Base-by-base conservation (phyloP, 2,329 filamentous ascomycete genomes). In the Claviceps sp. region DNA sequence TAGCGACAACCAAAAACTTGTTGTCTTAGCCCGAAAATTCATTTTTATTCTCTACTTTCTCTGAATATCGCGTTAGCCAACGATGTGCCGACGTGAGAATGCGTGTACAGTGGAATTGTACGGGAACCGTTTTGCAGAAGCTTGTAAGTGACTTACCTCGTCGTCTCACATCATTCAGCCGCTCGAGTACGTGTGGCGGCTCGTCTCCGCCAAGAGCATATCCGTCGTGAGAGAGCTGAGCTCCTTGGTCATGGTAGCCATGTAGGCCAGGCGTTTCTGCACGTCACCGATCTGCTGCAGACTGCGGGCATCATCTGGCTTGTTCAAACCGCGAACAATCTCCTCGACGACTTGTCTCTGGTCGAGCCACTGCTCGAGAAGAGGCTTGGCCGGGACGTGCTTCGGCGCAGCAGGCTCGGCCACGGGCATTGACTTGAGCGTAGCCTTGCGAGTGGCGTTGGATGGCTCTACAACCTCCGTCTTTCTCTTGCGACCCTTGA, bases 341-440 rank as follows among this genome's bases (percentile, higher is more conserved):
- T 72, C 73, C 59, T 84, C 76, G 48, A 88, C 75, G 40, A 74
- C 75, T 61, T 75, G 76, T 66, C 79, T 82, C 67, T 84, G 79
- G 57, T 82, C 76, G 61, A 77, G 68, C 78, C 77, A 81, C 59
- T 77, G 70, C 55, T 78, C 72, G 50, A 74, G 65, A 48, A 76
- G 67, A 37, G 73, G 72, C 59, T 66, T 65, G 46, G 64, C 59
- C 14, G 63, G 55, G 42, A 57, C 51, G 48, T 66, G 64, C 59
- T 65, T 65, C 11, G 42, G 5, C 43, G 9, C 30, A 34, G 30
- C 8, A 34, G 61, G 55, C 57, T 68, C 65, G 44, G 61, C 59
- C 52, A 61, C 57, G 40, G 65, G 62, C 53, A 66, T 61, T 18
- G 62, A 66, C 62, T 74, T 74, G 55, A 72, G 67, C 41, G 69